Percentiles rank a stretch among this genome's conserved stretches.
Conservation (phyloP, 176 grass and related monocot genomes). For the Aegilops longissima region DNA sequence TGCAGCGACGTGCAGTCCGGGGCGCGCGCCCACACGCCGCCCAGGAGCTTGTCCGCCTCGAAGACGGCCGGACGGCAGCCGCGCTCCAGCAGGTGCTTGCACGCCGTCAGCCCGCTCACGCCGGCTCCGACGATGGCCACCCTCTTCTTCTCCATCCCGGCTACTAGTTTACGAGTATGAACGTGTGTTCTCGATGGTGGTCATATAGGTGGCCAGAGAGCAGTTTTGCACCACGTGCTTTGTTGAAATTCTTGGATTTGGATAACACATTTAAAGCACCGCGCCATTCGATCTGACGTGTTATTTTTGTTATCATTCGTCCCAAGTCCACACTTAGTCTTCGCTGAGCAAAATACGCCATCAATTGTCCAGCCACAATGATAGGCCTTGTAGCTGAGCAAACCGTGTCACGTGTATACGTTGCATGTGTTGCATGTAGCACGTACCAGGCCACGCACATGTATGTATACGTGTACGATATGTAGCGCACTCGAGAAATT, state of each 20-base stretch:
- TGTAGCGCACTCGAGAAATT: background rate
- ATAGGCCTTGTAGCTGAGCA: background rate
- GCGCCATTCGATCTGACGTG: background rate
- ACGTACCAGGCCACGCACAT: background rate
- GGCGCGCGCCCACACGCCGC: slow-evolving; percentile 55
- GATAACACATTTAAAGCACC: background rate
- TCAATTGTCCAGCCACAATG: background rate
- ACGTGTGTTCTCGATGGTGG: background rate
- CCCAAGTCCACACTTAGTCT: background rate
- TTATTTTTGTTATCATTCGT: background rate
- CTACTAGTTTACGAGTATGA: background rate
- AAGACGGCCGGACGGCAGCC: slow-evolving; percentile 54
- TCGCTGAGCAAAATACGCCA: background rate
- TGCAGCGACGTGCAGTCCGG: slow-evolving; percentile 48
- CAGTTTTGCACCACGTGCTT: background rate
- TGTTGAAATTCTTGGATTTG: background rate
- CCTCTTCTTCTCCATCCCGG: slow-evolving; percentile 19
- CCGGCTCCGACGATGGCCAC: slow-evolving; percentile 56
- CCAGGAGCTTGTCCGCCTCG: slow-evolving; percentile 37
- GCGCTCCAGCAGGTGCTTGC: slow-evolving; percentile 54
- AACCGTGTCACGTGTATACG: background rate
- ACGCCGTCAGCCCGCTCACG: slow-evolving; percentile 57
- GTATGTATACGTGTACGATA: background rate
- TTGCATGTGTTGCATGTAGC: background rate
- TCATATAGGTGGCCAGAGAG: background rate